Percentiles rank a stretch among this genome's conserved stretches.
phyloP scores from a whole-genome alignment of 176 grass and related monocot genomes.

The Oryza rufipogon region DNA sequence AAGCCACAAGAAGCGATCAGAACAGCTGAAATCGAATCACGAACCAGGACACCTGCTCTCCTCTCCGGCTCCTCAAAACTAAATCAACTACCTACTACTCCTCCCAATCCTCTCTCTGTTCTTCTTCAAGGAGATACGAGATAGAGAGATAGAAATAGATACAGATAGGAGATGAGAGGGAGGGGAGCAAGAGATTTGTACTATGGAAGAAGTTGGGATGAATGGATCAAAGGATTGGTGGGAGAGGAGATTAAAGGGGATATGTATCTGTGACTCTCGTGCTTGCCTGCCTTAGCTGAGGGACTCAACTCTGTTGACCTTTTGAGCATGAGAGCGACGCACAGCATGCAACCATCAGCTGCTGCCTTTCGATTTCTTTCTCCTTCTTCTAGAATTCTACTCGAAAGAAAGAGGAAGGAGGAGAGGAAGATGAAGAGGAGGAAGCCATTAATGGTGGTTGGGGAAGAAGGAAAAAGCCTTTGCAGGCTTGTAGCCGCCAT shows the following conservation, averaged over 20 bases:
- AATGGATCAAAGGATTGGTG: neutral
- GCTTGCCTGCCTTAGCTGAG: neutral
- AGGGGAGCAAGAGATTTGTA: neutral
- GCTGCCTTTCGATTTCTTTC: neutral
- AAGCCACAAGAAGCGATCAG: neutral
- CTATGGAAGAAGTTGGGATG: neutral
- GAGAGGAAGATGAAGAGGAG: neutral
- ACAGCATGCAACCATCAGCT: neutral
- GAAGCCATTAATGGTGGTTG: conserved; percentile 42
- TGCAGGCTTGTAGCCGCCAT: neutral
- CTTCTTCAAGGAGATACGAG: neutral
- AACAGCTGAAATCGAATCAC: neutral
- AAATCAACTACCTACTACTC: neutral
- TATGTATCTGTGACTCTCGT: conserved; percentile 1
- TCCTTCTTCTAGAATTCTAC: conserved; percentile 1
- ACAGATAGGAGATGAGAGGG: neutral
- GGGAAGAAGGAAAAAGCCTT: too few species aligned
- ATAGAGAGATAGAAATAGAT: neutral
- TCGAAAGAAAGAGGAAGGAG: neutral
- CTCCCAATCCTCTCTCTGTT: neutral
- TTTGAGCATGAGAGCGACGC: neutral
- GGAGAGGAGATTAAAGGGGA: neutral
- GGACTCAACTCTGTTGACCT: neutral
- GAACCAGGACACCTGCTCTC: neutral
- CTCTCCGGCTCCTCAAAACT: neutral